A percentile compares a stretch with the other conserved stretches of the same genome.
These are phyloP conservation scores for Sarocladiaceae sp. DNA, from an alignment of 2,329 filamentous ascomycete genomes.

Conservation along the genomic window DNA sequence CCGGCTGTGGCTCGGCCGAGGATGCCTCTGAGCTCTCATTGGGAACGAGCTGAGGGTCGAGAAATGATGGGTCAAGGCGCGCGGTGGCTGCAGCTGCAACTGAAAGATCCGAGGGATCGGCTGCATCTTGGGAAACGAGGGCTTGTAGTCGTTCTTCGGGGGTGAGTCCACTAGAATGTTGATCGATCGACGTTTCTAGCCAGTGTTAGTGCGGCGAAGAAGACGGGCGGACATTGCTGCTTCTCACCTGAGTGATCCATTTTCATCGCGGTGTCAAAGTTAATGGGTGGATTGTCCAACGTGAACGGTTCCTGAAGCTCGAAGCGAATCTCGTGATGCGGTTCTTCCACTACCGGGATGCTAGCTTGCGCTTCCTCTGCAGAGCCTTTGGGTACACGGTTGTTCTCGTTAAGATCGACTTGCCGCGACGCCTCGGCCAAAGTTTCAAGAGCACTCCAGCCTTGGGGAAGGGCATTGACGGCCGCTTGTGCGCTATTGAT, in stretches of 20 bases:
- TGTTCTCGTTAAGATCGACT: conserved; percentile 60
- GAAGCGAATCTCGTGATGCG: conserved; percentile 30
- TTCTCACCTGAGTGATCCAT: conserved; percentile 20
- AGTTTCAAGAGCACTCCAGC: conserved; percentile 77
- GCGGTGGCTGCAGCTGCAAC: conserved; percentile 52
- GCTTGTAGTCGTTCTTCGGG: conserved; percentile 46
- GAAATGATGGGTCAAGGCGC: conserved; percentile 46
- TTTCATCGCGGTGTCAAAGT: conserved; percentile 34
- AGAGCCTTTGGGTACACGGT: conserved; percentile 38
- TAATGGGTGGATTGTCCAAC: conserved; percentile 47
- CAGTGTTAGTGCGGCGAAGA: background rate
- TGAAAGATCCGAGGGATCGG: conserved; percentile 44
- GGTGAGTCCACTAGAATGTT: conserved; percentile 29
- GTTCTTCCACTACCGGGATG: conserved; percentile 18
- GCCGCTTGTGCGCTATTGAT: conserved; percentile 13
- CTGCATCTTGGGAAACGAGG: conserved; percentile 30
- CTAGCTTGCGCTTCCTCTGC: conserved; percentile 19
- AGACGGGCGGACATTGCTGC: background rate
- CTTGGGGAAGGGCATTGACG: conserved; percentile 39
- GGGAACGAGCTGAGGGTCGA: conserved; percentile 42
- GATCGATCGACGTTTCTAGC: conserved; percentile 7
- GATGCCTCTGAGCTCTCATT: background rate
- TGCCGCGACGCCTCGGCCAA: conserved; percentile 83
- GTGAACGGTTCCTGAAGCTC: conserved; percentile 55
- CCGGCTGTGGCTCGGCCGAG: background rate